These are phyloP conservation scores for Herpetomonas tarakana DNA, from an alignment of 208 protist species.

Conservation along the genomic window DNA sequence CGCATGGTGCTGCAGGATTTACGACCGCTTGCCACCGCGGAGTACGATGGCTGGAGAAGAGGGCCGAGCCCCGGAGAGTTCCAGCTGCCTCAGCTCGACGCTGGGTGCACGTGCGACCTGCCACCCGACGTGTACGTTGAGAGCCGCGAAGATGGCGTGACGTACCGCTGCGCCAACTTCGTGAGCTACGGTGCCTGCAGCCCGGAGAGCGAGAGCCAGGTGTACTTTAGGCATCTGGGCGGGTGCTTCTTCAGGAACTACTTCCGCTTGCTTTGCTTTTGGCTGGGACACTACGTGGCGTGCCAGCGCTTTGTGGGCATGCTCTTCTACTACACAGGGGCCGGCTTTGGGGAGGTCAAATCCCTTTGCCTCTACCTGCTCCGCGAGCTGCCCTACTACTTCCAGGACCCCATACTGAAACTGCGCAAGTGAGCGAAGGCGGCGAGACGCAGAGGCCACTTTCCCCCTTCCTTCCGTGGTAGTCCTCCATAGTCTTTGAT, in stretches of 20 bases:
- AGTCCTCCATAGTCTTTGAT: too few species aligned
- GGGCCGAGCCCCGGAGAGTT: too few species aligned
- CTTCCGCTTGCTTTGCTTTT: constrained; percentile 80
- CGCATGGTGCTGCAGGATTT: constrained; percentile 29
- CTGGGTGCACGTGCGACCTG: not conserved
- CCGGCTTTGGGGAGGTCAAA: constrained; percentile 76
- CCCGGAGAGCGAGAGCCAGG: constrained; percentile 35
- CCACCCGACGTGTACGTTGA: not conserved
- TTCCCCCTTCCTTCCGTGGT: too few species aligned
- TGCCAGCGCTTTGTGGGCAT: constrained; percentile 81
- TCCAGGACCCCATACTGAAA: constrained; percentile 21
- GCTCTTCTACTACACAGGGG: constrained; percentile 78
- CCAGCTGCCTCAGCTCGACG: not conserved
- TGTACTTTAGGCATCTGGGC: constrained; percentile 57
- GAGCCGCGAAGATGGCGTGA: constrained; percentile 4
- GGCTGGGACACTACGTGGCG: constrained; percentile 77
- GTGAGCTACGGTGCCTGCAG: constrained; percentile 49
- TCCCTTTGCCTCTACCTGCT: constrained; percentile 64
- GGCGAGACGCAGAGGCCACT: too few species aligned
- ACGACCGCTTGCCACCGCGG: constrained; percentile 25
- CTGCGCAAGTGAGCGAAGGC: not conserved
- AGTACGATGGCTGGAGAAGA: constrained; percentile 34
- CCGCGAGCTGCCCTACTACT: constrained; percentile 67
- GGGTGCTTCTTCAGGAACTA: constrained; percentile 81
- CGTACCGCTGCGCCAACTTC: constrained; percentile 23